Base-by-base conservation (phyloP, 805 yeast species). In the Lachancea sp. region DNA sequence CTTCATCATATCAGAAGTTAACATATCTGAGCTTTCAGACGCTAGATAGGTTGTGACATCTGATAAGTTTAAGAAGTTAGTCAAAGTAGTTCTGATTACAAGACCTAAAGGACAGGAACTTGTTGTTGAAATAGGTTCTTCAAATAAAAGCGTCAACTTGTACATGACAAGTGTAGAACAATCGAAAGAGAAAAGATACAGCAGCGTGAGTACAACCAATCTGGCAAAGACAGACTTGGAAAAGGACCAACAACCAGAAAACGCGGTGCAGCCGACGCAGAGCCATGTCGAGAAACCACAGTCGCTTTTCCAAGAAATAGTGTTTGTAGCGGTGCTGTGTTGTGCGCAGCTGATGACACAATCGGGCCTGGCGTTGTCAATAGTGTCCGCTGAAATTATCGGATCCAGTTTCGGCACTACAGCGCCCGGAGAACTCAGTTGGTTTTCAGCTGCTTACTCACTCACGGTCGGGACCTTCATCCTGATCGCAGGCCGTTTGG, bases 401-500 rank as follows among this genome's bases (percentile, higher is more conserved):
- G 56, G 56, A 17, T 18, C 38, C 18, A 46, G 54, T 27, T 52
- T 52, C 34, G 51, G 49, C n/a, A 48, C 47, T 3, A 22, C 20
- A 3, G 41, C 45, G 30, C 51, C 56, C 5, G 54, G 53, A 5
- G 50, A 59, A 36, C 39, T 51, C 17, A 51, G 53, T 31, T 51
- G 55, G 55, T 51, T 49, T 42, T 42, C 55, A 18, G 46, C 55
- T 3, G 53, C 45, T 6, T 49, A 46, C 27, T 51, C 55, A 2
- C 42, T 51, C 10, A 49, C 53, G 17, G 55, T 51, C 12, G 90
- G 90, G 8, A 79, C 91, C 0, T 78, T 84, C 50, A 82, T 84
- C 40, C 62, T 85, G 36, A 66, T 80, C 9, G 74, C 83, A 12
- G 91, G 93, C 11, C 71, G 80, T 41, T 58, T 82, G 34, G 93